Evolutionary conservation across 2,329 filamentous ascomycete species (phyloP).

Genomic region (Uncinocarpus reesii): DNA sequence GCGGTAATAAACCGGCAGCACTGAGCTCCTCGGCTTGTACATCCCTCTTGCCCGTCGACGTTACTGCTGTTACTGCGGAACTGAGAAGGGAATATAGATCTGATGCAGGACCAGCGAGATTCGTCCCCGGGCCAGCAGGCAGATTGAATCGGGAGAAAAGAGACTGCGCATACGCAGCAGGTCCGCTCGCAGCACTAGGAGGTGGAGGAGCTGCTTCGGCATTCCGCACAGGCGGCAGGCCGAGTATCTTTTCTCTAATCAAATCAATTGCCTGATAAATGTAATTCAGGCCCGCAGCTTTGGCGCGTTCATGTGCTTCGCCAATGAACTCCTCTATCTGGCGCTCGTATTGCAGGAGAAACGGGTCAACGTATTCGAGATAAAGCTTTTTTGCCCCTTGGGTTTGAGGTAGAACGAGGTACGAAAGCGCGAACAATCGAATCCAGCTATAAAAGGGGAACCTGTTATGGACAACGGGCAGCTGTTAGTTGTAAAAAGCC

Average conservation of each 20-base stretch:
- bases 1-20: slow-evolving; percentile 58
- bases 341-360: slow-evolving; percentile 73
- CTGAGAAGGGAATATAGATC: slow-evolving; percentile 74
- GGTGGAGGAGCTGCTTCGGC: slow-evolving; percentile 38
- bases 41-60: slow-evolving; percentile 33
- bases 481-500: background rate
- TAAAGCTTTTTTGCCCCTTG: slow-evolving; percentile 84
- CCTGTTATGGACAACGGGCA: slow-evolving; percentile 36
- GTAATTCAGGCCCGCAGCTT: slow-evolving; percentile 65
- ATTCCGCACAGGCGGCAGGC: slow-evolving; percentile 54
- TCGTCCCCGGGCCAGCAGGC: slow-evolving; percentile 53
- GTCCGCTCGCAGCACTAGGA: slow-evolving; percentile 22
- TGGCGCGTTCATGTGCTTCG: slow-evolving; percentile 65
- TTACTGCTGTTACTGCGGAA: slow-evolving; percentile 57
- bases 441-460: slow-evolving; percentile 91
- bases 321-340: slow-evolving; percentile 87
- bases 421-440: slow-evolving; percentile 75
- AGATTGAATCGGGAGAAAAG: slow-evolving; percentile 80
- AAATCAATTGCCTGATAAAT: slow-evolving; percentile 60
- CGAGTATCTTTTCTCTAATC: slow-evolving; percentile 67
- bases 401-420: slow-evolving; percentile 94
- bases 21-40: slow-evolving; percentile 43
- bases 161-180: slow-evolving; percentile 59
- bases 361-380: slow-evolving; percentile 74
- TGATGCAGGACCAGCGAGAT: slow-evolving; percentile 35